Evolutionary conservation across 192 early-diverging fungal species (phyloP).

Genomic region (Coemansia reversa): DNA sequence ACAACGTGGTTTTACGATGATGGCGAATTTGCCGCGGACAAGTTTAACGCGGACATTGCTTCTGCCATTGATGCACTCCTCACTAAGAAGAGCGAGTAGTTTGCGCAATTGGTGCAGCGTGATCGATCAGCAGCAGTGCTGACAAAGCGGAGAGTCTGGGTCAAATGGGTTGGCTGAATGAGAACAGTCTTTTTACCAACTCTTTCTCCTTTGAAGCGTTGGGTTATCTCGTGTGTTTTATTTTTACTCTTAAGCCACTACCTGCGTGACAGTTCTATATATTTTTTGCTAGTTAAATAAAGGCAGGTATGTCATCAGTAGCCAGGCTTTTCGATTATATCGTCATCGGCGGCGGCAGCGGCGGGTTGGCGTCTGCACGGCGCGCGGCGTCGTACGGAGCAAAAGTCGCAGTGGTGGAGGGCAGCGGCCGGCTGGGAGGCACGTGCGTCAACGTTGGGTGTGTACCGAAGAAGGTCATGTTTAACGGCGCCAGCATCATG

Average conservation of each 20-base stretch:
- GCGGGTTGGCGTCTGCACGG: slow-evolving; percentile 90
- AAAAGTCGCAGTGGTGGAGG: slow-evolving; percentile 88
- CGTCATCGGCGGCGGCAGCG: slow-evolving; percentile 93
- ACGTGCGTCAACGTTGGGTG: slow-evolving; percentile 97
- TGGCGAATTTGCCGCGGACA: slow-evolving; percentile 59
- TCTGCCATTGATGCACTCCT: slow-evolving; percentile 54
- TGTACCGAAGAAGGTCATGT: slow-evolving; percentile 93
- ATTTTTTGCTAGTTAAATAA: not conserved
- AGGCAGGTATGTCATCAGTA: slow-evolving; percentile 33
- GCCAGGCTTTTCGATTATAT: slow-evolving; percentile 78
- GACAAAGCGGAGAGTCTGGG: not conserved
- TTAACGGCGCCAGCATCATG: slow-evolving; percentile 86
- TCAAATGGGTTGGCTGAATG: no score
- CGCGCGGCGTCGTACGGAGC: slow-evolving; percentile 89
- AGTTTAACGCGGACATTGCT: slow-evolving; percentile 57
- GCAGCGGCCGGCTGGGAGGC: slow-evolving; percentile 71
- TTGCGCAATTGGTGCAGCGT: not conserved
- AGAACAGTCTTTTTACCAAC: not conserved
- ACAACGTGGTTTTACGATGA: slow-evolving; percentile 67
- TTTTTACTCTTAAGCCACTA: not conserved
- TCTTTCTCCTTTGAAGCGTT: slow-evolving; percentile 10
- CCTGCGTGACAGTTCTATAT: not conserved
- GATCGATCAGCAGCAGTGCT: not conserved
- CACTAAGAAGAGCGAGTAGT: slow-evolving; percentile 53
- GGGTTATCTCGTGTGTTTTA: not conserved